Evolutionary conservation across 1,139 yeast species (phyloP).

Genomic region (Ashbya aceris): DNA sequence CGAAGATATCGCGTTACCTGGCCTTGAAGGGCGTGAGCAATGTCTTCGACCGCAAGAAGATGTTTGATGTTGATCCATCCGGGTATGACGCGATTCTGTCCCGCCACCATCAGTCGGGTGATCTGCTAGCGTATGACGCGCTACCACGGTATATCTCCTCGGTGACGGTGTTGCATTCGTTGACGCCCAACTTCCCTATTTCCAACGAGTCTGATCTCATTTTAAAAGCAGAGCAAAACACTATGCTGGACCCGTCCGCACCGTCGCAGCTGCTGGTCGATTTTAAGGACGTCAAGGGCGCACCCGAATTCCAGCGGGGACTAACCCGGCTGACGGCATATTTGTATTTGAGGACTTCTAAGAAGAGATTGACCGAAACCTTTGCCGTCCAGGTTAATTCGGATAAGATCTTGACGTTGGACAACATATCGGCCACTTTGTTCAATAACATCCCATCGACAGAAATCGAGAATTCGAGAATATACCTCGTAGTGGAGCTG

Average conservation of each 20-base stretch:
- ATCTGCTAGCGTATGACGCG: constrained; percentile 40
- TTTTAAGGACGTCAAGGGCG: constrained; percentile 61
- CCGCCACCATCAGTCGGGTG: constrained; percentile 55
- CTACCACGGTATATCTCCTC: constrained; percentile 55
- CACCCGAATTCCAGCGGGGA: constrained; percentile 51
- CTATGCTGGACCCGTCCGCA: constrained; percentile 41
- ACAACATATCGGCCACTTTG: constrained; percentile 67
- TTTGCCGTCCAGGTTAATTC: constrained; percentile 59
- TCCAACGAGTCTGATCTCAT: constrained; percentile 31
- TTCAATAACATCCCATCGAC: constrained; percentile 72
- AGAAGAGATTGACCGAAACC: constrained; percentile 67
- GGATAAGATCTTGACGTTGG: constrained; percentile 52
- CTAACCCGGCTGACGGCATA: constrained; percentile 66
- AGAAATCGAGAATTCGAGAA: constrained; percentile 51
- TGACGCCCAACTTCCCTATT: constrained; percentile 65
- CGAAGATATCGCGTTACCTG: constrained; percentile 60
- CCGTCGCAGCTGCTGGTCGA: constrained; percentile 78
- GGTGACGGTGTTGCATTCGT: constrained; percentile 61
- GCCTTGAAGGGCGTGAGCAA: constrained; percentile 34
- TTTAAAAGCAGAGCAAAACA: constrained; percentile 37
- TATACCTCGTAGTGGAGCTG: constrained; percentile 59
- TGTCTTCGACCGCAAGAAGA: constrained; percentile 20
- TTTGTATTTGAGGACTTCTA: constrained; percentile 59
- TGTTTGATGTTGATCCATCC: constrained; percentile 43
- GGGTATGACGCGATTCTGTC: constrained; percentile 69